Conservation (phyloP, 768 basidiomycete genomes). For the Atractiella rhizophila region DNA sequence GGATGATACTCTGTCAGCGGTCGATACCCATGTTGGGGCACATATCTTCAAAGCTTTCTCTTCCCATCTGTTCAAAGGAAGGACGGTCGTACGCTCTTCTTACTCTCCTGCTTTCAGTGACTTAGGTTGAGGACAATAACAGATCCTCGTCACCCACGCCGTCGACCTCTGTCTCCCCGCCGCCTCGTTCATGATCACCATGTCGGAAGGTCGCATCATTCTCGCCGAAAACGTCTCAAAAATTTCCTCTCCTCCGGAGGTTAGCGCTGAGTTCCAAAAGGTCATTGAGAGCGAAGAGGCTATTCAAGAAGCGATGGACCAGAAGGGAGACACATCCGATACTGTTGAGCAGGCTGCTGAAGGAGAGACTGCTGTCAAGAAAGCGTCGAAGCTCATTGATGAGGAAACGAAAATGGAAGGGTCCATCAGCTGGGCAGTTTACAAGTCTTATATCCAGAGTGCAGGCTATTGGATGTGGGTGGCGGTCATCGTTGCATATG, state of each 20-base stretch:
- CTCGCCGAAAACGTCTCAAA: neutral
- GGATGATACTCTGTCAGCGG: conserved; percentile 46
- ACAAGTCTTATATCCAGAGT: neutral
- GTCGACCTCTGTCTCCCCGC: conserved; percentile 59
- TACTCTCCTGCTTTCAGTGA: too few relatives aligned
- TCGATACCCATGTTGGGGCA: too few relatives aligned
- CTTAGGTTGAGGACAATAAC: too few relatives aligned
- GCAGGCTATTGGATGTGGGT: neutral
- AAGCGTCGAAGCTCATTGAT: conserved; percentile 3
- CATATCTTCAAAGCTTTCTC: too few relatives aligned
- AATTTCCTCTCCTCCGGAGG: neutral
- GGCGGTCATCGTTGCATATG: neutral
- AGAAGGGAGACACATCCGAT: too few relatives aligned
- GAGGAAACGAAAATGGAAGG: neutral
- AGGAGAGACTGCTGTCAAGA: conserved; percentile 1
- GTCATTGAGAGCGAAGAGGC: too few relatives aligned
- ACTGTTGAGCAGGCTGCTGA: neutral
- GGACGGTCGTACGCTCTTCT: conserved; percentile 46
- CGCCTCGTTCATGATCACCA: conserved; percentile 22
- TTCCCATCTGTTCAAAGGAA: conserved; percentile 64
- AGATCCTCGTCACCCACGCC: conserved; percentile 71
- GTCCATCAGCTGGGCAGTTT: neutral
- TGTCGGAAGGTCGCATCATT: conserved; percentile 4
- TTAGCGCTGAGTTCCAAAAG: neutral
- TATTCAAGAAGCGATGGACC: too few relatives aligned